Conservation (phyloP, 148 eudicot species). For the Spergularia marina region DNA sequence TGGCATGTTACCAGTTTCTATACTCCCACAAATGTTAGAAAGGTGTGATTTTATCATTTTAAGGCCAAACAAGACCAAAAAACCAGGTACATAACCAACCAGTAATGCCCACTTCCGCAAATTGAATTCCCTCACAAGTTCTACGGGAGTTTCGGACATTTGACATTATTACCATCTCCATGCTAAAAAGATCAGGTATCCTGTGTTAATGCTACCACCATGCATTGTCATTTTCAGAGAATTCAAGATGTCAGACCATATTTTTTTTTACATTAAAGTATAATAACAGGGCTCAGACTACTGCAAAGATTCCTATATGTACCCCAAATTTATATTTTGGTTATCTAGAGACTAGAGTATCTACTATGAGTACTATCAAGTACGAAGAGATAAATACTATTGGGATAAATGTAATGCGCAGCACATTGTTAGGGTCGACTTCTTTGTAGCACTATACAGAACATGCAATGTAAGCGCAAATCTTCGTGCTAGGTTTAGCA, state of each 20-base stretch:
- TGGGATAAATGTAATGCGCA: too few relatives aligned
- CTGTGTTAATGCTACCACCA: constrained; percentile 13
- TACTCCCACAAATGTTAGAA: background rate
- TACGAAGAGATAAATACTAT: too few relatives aligned
- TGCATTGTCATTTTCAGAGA: constrained; percentile 24
- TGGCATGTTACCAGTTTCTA: background rate
- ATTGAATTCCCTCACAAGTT: constrained; percentile 18
- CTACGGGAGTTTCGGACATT: constrained; percentile 19
- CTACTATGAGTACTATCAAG: too few relatives aligned
- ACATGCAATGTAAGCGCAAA: too few relatives aligned
- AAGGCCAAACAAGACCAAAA: background rate
- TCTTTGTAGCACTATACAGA: too few relatives aligned
- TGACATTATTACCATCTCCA: constrained; percentile 18
- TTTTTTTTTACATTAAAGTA: background rate
- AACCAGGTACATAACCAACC: background rate
- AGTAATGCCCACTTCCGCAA: background rate
- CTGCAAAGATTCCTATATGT: constrained; percentile 22
- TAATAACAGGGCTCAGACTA: constrained; percentile 1
- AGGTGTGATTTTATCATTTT: background rate
- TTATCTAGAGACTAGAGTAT: background rate
- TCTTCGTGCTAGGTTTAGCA: too few relatives aligned
- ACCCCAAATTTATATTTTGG: constrained; percentile 5
- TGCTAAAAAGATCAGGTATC: constrained; percentile 4
- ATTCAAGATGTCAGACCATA: constrained; percentile 8
- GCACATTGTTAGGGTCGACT: too few relatives aligned